Evolutionary conservation across 2,329 filamentous ascomycete genomes (phyloP), one percentile per base, ranked within the genome.

Genomic region (Sclerotinia trifoliorum): DNA sequence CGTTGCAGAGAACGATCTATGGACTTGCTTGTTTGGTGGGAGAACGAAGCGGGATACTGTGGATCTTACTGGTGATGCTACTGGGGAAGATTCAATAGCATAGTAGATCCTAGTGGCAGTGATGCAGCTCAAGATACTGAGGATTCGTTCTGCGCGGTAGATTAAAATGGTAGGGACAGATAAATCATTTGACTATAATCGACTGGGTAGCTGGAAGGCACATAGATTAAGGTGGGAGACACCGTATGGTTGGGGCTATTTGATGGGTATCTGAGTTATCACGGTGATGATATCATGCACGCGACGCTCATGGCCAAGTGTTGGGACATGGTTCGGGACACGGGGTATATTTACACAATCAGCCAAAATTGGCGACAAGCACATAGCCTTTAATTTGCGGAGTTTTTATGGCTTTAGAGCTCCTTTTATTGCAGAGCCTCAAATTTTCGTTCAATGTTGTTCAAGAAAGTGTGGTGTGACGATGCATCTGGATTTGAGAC

Each of bases 21-120:
- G 94, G 94, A 86, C 88, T 71, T 98, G 94, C 78, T 80, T 97
- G 1, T 97, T 97, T 82, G 91, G 91, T 49, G 72, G 72, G n/a
- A 70, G 64, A 54, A 62, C 61, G 26, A 64, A 57, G 19, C 60
- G 52, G 17, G 24, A 42, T n/a, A 32, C 44, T 19, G 29, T 44
- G 19, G 39, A 68, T 65, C 42, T 65, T 10, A 49, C 10, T 51
- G 26, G 7, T 4, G 29, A 29, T 39, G 26, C 8, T 42, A 6
- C 35, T 7, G 44, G 17, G n/a, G 44, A 68, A 24, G 39, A 29
- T 48, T 11, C 24, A 26, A n/a, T 26, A 10, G 29, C 2, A 21
- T 24, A 17, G 29, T 8, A 44, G 26, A 57, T 42, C 29, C 29
- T 17, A 29, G 17, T 62, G 60, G 17, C 5, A 49, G 8, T 39